Percentiles rank a stretch among this genome's conserved stretches.
These are phyloP conservation scores for Spongospora subterranea DNA, from an alignment of 208 protist species.

Conservation along the genomic window DNA sequence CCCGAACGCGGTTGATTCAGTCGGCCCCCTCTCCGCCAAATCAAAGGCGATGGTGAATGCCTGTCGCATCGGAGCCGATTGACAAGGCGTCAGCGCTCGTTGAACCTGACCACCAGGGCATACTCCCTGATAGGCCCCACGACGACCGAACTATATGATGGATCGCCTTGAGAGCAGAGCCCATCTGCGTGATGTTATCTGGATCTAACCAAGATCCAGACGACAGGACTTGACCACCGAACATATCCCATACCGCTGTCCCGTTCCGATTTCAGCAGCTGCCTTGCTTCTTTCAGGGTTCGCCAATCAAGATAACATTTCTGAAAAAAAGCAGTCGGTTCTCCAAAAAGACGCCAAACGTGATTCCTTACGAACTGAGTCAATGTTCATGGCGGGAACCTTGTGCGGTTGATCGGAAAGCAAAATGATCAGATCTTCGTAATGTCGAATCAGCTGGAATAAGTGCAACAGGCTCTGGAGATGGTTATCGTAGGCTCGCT, in stretches of 20 bases:
- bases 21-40: background rate
- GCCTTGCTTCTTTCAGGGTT: background rate
- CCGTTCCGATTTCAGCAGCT: background rate
- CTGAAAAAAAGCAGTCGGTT: background rate
- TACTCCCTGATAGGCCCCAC: background rate
- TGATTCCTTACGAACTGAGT: background rate
- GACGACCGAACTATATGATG: background rate
- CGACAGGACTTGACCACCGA: background rate
- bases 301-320: background rate
- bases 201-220: background rate
- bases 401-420: background rate
- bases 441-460: background rate
- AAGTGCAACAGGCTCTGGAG: background rate
- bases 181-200: background rate
- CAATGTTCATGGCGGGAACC: background rate
- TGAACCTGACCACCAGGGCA: background rate
- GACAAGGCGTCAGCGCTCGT: background rate
- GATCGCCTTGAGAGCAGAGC: background rate
- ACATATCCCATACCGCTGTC: background rate
- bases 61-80: background rate
- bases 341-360: background rate
- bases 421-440: background rate
- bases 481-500: background rate
- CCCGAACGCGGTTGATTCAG: background rate
- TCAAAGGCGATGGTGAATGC: background rate